Evolutionary conservation across 23 red algal genomes (phyloP).

Genomic region (Gracilariopsis chorda): DNA sequence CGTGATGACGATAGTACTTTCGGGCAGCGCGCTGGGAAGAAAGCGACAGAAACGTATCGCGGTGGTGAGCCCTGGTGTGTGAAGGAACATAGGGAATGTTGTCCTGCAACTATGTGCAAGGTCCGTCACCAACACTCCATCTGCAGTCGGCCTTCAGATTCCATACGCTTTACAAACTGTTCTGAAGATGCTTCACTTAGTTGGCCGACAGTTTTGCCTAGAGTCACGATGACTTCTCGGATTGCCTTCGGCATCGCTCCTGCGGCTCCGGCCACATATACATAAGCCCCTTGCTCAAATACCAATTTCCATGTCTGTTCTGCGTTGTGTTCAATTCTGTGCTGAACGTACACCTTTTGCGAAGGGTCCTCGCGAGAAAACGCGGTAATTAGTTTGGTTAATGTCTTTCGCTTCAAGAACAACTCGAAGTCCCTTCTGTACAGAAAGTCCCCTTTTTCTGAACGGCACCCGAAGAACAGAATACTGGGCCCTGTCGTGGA

Average conservation of each 20-base stretch:
- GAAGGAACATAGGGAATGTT: no score
- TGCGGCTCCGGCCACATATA: constrained; percentile 83
- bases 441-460: constrained; percentile 61
- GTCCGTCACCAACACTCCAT: constrained; percentile 88
- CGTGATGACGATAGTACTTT: no score
- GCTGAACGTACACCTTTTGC: constrained; percentile 81
- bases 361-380: constrained; percentile 64
- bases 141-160: constrained; percentile 66
- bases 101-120: no score
- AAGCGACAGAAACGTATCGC: no score
- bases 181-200: neutral
- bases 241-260: constrained; percentile 80
- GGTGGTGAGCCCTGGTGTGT: no score
- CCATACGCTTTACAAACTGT: constrained; percentile 47
- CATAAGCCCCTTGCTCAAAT: neutral
- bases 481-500: neutral
- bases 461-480: constrained; percentile 86
- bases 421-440: constrained; percentile 58
- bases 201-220: neutral
- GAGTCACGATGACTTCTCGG: constrained; percentile 35
- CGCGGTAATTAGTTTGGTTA: constrained; percentile 41
- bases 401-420: neutral
- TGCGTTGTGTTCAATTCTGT: constrained; percentile 17
- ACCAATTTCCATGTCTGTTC: constrained; percentile 35
- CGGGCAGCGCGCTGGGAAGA: no score